Conservation (phyloP, 148 eudicot species). For the Chenopodium suecicum region DNA sequence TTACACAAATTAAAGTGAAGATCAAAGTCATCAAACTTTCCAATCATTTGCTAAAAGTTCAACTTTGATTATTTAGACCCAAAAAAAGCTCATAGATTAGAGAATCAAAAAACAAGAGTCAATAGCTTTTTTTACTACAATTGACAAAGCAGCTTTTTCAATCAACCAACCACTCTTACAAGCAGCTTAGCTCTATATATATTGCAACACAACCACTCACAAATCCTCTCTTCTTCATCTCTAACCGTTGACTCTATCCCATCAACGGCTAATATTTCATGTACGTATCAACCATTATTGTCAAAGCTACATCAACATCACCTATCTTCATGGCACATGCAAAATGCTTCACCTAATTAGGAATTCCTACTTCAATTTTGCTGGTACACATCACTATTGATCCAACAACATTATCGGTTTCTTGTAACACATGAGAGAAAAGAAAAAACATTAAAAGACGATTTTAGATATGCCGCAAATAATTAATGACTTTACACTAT, state of each 20-base stretch:
- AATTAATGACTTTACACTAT: too few species aligned
- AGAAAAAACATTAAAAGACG: not conserved
- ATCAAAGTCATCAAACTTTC: not conserved
- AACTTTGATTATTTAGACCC: not conserved
- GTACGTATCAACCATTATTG: slow-evolving; percentile 10
- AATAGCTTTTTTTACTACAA: slow-evolving; percentile 3
- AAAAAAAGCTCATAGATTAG: not conserved
- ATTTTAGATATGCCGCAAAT: too few species aligned
- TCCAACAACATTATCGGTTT: slow-evolving; percentile 5
- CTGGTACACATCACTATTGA: slow-evolving; percentile 21
- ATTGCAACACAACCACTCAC: not conserved
- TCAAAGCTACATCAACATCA: slow-evolving; percentile 17
- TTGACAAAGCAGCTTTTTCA: slow-evolving; percentile 12
- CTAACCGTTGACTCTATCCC: not conserved
- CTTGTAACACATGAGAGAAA: not conserved
- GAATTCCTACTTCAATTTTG: slow-evolving; percentile 20
- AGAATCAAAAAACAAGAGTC: not conserved
- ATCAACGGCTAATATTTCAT: not conserved
- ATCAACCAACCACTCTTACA: not conserved
- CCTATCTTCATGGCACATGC: slow-evolving; percentile 16
- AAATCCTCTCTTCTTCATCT: not conserved
- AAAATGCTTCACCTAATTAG: slow-evolving; percentile 15
- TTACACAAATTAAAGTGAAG: not conserved
- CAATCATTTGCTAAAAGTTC: slow-evolving; percentile 18
- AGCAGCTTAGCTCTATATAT: not conserved